Evolutionary conservation across 2,329 filamentous ascomycete genomes (phyloP), one percentile per base, ranked within the genome.

Genomic region (Fusarium kyushuense): DNA sequence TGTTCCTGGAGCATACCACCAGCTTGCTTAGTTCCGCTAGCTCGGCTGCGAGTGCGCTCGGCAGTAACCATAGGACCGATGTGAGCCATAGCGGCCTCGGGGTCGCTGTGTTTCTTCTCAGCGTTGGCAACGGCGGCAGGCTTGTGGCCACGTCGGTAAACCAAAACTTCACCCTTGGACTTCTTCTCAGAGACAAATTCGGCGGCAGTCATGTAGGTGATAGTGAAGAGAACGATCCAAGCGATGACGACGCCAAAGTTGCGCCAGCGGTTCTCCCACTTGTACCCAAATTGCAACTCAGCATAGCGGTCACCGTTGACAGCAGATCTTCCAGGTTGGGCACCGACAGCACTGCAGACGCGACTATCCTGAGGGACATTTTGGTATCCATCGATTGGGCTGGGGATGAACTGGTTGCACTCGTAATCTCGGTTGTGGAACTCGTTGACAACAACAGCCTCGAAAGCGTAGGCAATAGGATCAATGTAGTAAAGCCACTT

Each of bases 401-500:
- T 51, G 1, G 86, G 86, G 3, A 87, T 80, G 49, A 78, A 85
- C 30, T 76, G 62, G 21, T 76, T 78, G 74, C 87, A 89, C 1
- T 54, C 46, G 75, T 90, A 96, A 0, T 87, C 65, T 17, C 90
- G 87, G 61, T 82, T 80, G 70, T 89, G 79, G 75, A 97, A 97
- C 77, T 97, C 94, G 78, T 96, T 96, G 67, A 92, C 86, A 85
- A 95, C 90, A 27, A 96, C 83, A 0, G 89, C 83, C 77, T 96
- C 93, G 74, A 96, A 97, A 0, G 89, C 88, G 68, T 96, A 96
- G 2, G 87, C 88, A 13, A 96, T 85, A 4, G 92, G 92, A 63
- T 96, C 89, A 38, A 96, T 81, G 76, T 92, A 95, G 76, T 91
- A 91, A 65, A 96, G 87, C 93, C 93, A 97, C 63, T 89, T 85